A percentile compares a stretch with the other conserved stretches of the same genome.
phyloP scores from a whole-genome alignment of 1,284 basidiomycete species.

The Gymnopus androsaceus region DNA sequence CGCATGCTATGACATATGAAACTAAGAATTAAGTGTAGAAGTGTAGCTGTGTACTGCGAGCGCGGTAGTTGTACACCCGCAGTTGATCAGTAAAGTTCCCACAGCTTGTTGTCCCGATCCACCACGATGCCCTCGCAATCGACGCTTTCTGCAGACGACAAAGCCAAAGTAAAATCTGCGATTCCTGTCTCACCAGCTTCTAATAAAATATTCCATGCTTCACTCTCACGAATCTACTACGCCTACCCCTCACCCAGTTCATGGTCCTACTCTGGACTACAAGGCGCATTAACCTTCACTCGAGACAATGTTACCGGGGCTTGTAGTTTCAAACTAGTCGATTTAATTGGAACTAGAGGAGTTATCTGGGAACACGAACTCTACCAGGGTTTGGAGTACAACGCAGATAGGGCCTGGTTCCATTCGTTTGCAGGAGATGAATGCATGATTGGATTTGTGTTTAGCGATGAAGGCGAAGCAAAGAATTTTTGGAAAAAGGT shows the following conservation, averaged over 20 bases:
- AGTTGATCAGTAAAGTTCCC: too few relatives aligned
- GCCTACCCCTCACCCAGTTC: slow-evolving; percentile 72
- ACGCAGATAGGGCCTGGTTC: slow-evolving; percentile 89
- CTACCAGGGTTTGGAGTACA: slow-evolving; percentile 84
- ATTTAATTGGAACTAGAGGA: slow-evolving; percentile 80
- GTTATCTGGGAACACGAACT: slow-evolving; percentile 95
- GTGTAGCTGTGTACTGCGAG: too few relatives aligned
- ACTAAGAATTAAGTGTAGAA: too few relatives aligned
- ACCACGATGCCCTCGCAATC: slow-evolving; percentile 69
- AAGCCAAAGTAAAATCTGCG: slow-evolving; percentile 71
- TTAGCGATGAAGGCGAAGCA: slow-evolving; percentile 87
- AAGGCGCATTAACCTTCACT: slow-evolving; percentile 80
- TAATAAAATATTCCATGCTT: slow-evolving; percentile 78
- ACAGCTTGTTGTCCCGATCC: too few relatives aligned
- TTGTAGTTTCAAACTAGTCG: slow-evolving; percentile 77
- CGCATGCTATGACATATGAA: too few relatives aligned
- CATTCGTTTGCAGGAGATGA: slow-evolving; percentile 91
- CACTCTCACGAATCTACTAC: slow-evolving; percentile 86
- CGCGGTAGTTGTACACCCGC: too few relatives aligned
- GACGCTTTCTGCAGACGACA: slow-evolving; percentile 73
- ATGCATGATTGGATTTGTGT: slow-evolving; percentile 90
- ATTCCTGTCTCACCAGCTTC: slow-evolving; percentile 46
- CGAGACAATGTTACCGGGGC: slow-evolving; percentile 62
- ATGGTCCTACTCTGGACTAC: slow-evolving; percentile 85
- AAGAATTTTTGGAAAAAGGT: slow-evolving; percentile 91